These are phyloP conservation scores for Tympanopsis confertula DNA, from an alignment of 2,329 filamentous ascomycete species.

Conservation along the genomic window DNA sequence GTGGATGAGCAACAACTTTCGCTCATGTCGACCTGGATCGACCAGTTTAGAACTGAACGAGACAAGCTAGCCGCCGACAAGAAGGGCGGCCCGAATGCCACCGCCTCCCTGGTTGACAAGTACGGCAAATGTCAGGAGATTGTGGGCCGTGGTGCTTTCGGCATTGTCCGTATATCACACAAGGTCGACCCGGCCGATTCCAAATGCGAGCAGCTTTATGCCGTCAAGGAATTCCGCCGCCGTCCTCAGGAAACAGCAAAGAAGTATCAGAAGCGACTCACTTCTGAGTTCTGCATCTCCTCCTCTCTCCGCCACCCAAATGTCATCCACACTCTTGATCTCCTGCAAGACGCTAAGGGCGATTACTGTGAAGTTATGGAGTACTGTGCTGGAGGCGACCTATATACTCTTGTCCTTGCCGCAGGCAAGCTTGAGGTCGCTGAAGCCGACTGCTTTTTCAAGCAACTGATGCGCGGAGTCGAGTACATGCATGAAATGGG, in stretches of 20 bases:
- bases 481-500: conserved; percentile 99
- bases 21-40: conserved; percentile 90
- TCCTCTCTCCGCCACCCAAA: conserved; percentile 94
- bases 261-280: conserved; percentile 94
- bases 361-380: conserved; percentile 99
- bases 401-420: conserved; percentile 85
- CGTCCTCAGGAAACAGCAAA: conserved; percentile 89
- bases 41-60: conserved; percentile 80
- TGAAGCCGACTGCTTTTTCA: conserved; percentile 97
- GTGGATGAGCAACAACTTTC: conserved; percentile 71
- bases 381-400: conserved; percentile 89
- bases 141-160: conserved; percentile 89
- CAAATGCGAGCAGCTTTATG: conserved; percentile 71
- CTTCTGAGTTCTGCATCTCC: conserved; percentile 96
- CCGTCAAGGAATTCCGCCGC: conserved; percentile 94
- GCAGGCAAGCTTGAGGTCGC: conserved; percentile 82
- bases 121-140: conserved; percentile 98
- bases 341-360: conserved; percentile 90
- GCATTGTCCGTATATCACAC: conserved; percentile 93
- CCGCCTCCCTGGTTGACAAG: conserved; percentile 78
- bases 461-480: conserved; percentile 96
- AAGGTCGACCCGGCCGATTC: conserved; percentile 68
- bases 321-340: conserved; percentile 91
- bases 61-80: conserved; percentile 66
- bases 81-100: conserved; percentile 63